Conservation (phyloP, 108 stramenopile species). For the Bacterosira constricta region DNA sequence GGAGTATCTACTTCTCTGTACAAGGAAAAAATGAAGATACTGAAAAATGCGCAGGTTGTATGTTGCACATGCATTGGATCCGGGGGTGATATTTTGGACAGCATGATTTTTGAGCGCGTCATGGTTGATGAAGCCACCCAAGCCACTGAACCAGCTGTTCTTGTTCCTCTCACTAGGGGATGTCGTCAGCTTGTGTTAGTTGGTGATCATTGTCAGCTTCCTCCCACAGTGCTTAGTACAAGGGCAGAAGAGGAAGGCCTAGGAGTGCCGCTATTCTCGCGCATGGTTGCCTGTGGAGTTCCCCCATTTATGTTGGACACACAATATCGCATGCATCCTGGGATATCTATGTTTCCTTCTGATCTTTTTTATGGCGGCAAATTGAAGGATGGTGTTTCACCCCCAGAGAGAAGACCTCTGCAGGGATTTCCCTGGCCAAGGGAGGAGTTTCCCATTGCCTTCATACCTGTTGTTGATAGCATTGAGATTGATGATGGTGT, state of each 20-base stretch:
- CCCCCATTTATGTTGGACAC: slow-evolving; percentile 92
- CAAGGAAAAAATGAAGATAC: slow-evolving; percentile 81
- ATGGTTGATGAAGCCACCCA: slow-evolving; percentile 96
- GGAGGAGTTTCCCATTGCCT: slow-evolving; percentile 90
- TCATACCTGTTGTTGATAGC: slow-evolving; percentile 78
- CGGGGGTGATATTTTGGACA: slow-evolving; percentile 86
- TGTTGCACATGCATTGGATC: slow-evolving; percentile 96
- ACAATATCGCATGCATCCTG: slow-evolving; percentile 95
- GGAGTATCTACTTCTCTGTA: slow-evolving; percentile 52
- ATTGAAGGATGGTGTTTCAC: slow-evolving; percentile 82
- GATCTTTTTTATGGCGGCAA: slow-evolving; percentile 91
- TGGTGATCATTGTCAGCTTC: slow-evolving; percentile 97
- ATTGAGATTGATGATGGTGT: slow-evolving; percentile 90
- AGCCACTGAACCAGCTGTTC: slow-evolving; percentile 89
- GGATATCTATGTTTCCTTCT: slow-evolving; percentile 91
- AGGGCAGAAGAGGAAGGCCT: slow-evolving; percentile 88
- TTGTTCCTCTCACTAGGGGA: slow-evolving; percentile 90
- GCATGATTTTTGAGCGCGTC: slow-evolving; percentile 87
- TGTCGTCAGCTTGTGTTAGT: slow-evolving; percentile 95
- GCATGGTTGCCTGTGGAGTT: slow-evolving; percentile 91
- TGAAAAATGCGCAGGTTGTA: slow-evolving; percentile 91
- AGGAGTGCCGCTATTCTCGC: slow-evolving; percentile 86
- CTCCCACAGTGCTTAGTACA: slow-evolving; percentile 89
- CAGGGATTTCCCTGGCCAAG: slow-evolving; percentile 92
- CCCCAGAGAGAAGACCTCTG: slow-evolving; percentile 85